Percentiles rank a stretch among this genome's conserved stretches.
These are phyloP conservation scores for Fusarium ramigenum DNA, from an alignment of 2,329 filamentous ascomycete genomes.

Conservation along the genomic window DNA sequence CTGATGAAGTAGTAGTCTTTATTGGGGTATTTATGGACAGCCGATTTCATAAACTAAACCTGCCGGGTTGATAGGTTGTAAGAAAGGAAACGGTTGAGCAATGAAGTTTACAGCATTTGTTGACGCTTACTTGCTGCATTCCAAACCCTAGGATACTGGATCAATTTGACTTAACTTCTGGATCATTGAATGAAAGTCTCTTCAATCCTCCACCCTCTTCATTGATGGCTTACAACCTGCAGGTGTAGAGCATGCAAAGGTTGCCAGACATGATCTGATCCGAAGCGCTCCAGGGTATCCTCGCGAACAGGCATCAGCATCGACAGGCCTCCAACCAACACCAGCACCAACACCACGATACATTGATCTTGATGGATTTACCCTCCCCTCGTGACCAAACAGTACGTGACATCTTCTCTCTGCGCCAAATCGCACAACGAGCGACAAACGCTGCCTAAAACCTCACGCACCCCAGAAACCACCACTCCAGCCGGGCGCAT, in stretches of 20 bases:
- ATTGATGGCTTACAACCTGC: neutral
- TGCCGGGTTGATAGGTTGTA: accelerated
- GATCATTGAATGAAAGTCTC: neutral
- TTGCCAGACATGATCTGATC: neutral
- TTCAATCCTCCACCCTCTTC: neutral
- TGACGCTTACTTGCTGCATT: accelerated
- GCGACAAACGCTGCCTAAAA: neutral
- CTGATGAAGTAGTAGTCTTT: accelerated
- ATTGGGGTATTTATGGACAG: neutral
- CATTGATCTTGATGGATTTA: neutral
- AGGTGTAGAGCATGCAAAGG: neutral
- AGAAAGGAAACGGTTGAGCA: accelerated
- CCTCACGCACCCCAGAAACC: neutral
- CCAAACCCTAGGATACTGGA: accelerated
- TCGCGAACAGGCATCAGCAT: neutral
- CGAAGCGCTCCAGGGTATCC: neutral
- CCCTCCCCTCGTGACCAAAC: neutral
- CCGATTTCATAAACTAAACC: accelerated
- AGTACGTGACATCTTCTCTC: neutral
- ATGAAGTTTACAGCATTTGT: accelerated
- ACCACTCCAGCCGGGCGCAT: neutral
- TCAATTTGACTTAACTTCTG: neutral
- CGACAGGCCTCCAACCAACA: neutral
- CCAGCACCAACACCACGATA: neutral
- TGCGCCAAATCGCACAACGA: neutral